Evolutionary conservation across 345 rosid genomes (phyloP).

Genomic region (Psidium guajava): DNA sequence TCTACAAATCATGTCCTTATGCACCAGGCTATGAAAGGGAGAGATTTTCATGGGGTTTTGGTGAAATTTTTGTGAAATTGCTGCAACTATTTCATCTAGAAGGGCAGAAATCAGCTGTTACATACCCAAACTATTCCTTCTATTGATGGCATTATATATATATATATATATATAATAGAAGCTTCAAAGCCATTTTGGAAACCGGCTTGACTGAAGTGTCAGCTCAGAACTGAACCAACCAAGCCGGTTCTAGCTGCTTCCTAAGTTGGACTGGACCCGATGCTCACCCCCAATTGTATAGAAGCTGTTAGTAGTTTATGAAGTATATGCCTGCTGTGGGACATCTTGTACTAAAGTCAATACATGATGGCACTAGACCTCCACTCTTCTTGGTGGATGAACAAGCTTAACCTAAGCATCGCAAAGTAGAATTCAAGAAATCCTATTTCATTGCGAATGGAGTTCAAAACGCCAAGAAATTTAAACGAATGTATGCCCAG

Average conservation of each 20-base stretch:
- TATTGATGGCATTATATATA: background rate
- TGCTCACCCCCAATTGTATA: background rate
- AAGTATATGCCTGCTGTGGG: background rate
- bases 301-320: background rate
- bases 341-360: background rate
- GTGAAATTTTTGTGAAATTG: background rate
- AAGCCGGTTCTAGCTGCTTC: background rate
- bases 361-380: too few relatives aligned
- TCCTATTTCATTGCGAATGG: background rate
- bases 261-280: background rate
- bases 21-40: slow-evolving; percentile 5
- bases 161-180: too few relatives aligned
- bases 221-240: background rate
- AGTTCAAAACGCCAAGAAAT: background rate
- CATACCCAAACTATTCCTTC: background rate
- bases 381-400: background rate
- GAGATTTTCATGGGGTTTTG: background rate
- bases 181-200: background rate
- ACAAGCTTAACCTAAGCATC: background rate
- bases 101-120: too few relatives aligned
- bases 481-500: background rate
- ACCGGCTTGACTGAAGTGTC: background rate
- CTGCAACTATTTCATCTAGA: background rate
- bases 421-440: background rate
- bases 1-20: background rate